Conservation (phyloP, 345 rosid species). For the Linum tenue region DNA sequence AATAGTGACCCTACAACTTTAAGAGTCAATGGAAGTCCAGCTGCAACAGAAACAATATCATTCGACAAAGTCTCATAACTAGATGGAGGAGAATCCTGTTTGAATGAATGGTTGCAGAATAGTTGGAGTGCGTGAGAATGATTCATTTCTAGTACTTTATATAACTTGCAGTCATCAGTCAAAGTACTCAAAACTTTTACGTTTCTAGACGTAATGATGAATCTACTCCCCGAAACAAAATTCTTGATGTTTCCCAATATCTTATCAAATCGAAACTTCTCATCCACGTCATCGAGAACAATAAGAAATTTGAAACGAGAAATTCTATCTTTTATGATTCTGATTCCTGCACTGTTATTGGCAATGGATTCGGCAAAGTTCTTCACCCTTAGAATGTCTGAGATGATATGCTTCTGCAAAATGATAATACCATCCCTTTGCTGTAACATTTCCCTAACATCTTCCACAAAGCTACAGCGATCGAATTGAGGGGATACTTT, state of each 20-base stretch:
- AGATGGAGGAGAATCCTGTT: not conserved
- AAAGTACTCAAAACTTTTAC: not conserved
- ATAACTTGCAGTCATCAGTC: not conserved
- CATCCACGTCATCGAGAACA: not conserved
- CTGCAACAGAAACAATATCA: not conserved
- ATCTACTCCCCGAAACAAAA: not conserved
- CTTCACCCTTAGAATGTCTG: not conserved
- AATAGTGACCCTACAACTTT: slow-evolving; percentile 9
- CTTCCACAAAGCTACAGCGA: not conserved
- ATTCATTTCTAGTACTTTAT: not conserved
- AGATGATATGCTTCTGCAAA: not conserved
- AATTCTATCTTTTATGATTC: not conserved
- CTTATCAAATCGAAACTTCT: not conserved
- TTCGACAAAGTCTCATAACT: not conserved
- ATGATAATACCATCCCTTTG: not conserved
- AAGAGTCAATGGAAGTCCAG: slow-evolving; percentile 16
- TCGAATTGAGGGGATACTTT: not conserved
- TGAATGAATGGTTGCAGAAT: slow-evolving; percentile 12
- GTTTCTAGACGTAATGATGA: not conserved
- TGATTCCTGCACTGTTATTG: not conserved
- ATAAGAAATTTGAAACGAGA: not conserved
- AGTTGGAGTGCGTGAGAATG: not conserved
- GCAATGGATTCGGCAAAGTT: not conserved
- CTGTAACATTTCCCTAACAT: not conserved
- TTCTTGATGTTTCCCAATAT: not conserved